A percentile compares a stretch with the other conserved stretches of the same genome.
phyloP scores from a whole-genome alignment of 1,284 basidiomycete species.

The Pseudozyma hubeiensis region DNA sequence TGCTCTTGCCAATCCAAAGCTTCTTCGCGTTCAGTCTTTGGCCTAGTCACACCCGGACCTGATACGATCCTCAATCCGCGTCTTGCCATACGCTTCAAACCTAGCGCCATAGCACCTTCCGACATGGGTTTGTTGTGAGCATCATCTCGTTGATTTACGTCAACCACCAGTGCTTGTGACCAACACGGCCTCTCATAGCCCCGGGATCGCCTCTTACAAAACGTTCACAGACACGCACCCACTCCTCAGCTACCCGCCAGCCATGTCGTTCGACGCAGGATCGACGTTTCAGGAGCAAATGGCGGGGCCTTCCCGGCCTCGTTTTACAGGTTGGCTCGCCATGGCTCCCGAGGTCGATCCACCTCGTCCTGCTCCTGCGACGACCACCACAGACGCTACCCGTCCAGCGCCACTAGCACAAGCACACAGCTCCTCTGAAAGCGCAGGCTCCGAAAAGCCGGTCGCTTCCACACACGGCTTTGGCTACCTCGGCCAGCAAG shows the following conservation, averaged over 20 bases:
- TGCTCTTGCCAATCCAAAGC: not conserved
- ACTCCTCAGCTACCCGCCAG: not conserved
- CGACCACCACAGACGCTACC: slow-evolving; percentile 2
- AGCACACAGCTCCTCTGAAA: slow-evolving; percentile 6
- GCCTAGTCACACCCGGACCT: no score
- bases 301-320: slow-evolving; percentile 39
- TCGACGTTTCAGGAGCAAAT: slow-evolving; percentile 39
- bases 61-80: no score
- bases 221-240: not conserved
- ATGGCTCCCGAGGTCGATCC: slow-evolving; percentile 56
- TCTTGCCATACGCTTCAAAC: no score
- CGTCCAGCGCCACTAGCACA: slow-evolving; percentile 6
- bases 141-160: not conserved
- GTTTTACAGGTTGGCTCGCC: slow-evolving; percentile 58
- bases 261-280: slow-evolving; percentile 23
- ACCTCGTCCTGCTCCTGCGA: slow-evolving; percentile 6
- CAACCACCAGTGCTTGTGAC: not conserved
- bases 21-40: not conserved
- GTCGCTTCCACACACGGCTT: slow-evolving; percentile 36
- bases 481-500: slow-evolving; percentile 27
- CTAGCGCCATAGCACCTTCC: not conserved
- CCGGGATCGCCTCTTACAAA: not conserved
- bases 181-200: not conserved
- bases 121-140: not conserved
- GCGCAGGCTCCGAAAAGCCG: slow-evolving; percentile 10